These are phyloP conservation scores for Nevesoporus exiguus DNA, from an alignment of 768 basidiomycete genomes.

Conservation along the genomic window DNA sequence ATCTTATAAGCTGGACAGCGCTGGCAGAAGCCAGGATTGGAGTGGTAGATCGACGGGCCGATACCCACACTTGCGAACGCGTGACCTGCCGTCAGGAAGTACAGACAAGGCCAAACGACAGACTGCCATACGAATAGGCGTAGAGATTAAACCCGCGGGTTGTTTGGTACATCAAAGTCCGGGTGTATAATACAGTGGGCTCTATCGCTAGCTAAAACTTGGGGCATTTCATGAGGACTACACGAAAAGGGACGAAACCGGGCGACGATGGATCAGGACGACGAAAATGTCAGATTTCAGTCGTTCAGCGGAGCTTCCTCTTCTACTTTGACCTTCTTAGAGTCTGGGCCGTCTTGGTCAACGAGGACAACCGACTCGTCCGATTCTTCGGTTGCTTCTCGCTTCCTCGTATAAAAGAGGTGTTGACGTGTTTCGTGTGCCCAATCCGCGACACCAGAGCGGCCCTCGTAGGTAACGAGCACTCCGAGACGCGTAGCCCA, in stretches of 20 bases:
- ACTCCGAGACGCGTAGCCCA: constrained; percentile 32
- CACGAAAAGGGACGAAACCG: neutral
- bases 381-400: constrained; percentile 23
- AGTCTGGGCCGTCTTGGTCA: constrained; percentile 13
- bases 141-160: neutral
- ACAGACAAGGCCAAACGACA: too few species aligned
- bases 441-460: constrained; percentile 31
- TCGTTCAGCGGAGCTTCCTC: constrained; percentile 2
- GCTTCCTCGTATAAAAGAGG: constrained; percentile 14
- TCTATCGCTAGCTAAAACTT: neutral
- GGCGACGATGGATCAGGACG: neutral
- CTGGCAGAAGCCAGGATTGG: too few species aligned
- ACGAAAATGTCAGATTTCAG: constrained; percentile 4
- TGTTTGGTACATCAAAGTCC: constrained; percentile 4
- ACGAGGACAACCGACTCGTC: constrained; percentile 26
- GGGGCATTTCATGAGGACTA: neutral
- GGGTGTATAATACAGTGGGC: constrained; percentile 16
- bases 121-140: neutral
- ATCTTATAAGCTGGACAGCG: too few species aligned
- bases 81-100: too few species aligned
- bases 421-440: constrained; percentile 25
- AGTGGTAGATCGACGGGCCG: too few species aligned
- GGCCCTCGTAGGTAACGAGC: constrained; percentile 35
- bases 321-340: constrained; percentile 24
- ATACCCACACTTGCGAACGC: too few species aligned